phyloP scores from a whole-genome alignment of 2,329 filamentous ascomycete genomes.

The Calycina herbarum region DNA sequence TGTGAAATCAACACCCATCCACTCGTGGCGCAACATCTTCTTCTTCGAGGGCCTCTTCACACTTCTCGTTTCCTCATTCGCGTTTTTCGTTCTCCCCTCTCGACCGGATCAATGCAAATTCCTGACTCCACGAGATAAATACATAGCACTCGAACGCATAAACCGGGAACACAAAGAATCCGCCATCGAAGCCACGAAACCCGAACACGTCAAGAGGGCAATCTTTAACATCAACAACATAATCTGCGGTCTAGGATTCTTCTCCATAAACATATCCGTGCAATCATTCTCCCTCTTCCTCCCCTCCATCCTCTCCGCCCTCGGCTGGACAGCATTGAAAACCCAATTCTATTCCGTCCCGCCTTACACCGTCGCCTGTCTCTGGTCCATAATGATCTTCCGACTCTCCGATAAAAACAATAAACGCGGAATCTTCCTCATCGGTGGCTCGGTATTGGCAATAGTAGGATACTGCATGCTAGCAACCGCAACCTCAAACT shows the following conservation, averaged over 20 bases:
- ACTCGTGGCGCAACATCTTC: conserved; percentile 73
- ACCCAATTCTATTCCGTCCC: conserved; percentile 47
- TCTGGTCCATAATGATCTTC: conserved; percentile 50
- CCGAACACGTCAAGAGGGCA: conserved; percentile 45
- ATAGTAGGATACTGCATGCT: conserved; percentile 41
- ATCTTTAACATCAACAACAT: conserved; percentile 33
- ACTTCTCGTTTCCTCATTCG: conserved; percentile 46
- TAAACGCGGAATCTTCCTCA: conserved; percentile 48
- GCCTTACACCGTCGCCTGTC: conserved; percentile 63
- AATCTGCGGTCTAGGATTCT: conserved; percentile 35
- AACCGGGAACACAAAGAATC: conserved; percentile 41
- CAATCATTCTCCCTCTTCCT: conserved; percentile 51
- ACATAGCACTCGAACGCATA: conserved; percentile 44
- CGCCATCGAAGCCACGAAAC: conserved; percentile 42
- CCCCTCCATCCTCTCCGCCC: conserved; percentile 39
- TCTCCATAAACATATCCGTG: conserved; percentile 47
- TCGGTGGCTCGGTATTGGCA: conserved; percentile 37
- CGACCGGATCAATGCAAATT: conserved; percentile 43
- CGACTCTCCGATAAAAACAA: conserved; percentile 54
- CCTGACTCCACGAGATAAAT: conserved; percentile 42
- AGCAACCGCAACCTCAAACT: conserved; percentile 36
- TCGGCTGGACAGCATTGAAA: conserved; percentile 40
- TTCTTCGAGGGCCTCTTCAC: conserved; percentile 49
- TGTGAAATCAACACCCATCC: conserved; percentile 56
- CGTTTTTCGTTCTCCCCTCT: conserved; percentile 44